phyloP scores from a whole-genome alignment of 2,329 filamentous ascomycete species.

The Acephala macrosclerotiorum region DNA sequence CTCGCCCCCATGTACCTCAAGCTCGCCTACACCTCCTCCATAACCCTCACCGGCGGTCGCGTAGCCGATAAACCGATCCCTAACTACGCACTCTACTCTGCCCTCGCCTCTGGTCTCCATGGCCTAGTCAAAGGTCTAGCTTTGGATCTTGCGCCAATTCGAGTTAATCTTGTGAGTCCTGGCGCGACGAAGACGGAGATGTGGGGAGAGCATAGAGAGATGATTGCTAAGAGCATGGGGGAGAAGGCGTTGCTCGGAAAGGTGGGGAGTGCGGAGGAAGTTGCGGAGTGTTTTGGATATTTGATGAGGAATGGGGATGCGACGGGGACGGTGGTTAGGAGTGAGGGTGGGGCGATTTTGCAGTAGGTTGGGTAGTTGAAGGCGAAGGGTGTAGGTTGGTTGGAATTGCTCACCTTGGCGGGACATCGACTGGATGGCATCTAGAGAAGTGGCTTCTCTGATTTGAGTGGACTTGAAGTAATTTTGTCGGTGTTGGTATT shows the following conservation, averaged over 20 bases:
- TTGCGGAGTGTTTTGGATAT: conserved; percentile 52
- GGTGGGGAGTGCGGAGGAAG: conserved; percentile 43
- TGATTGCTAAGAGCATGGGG: conserved; percentile 32
- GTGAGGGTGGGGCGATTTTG: conserved; percentile 1
- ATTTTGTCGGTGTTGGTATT: too few relatives aligned
- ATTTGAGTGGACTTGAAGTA: too few relatives aligned
- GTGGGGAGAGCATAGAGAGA: conserved; percentile 40
- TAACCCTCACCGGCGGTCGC: conserved; percentile 32
- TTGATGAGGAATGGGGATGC: conserved; percentile 49
- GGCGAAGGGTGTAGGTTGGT: too few relatives aligned
- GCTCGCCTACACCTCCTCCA: conserved; percentile 22
- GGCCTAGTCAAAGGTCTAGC: conserved; percentile 62
- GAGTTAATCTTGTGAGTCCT: conserved; percentile 67
- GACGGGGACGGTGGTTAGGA: conserved; percentile 40
- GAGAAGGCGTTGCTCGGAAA: conserved; percentile 31
- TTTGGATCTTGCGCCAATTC: conserved; percentile 65
- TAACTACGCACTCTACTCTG: conserved; percentile 54
- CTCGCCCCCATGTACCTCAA: conserved; percentile 22
- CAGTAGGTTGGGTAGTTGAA: background rate
- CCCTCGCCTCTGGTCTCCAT: conserved; percentile 56
- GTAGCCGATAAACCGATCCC: conserved; percentile 25
- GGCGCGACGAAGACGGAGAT: conserved; percentile 59
- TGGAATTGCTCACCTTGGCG: too few relatives aligned
- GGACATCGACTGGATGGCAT: too few relatives aligned
- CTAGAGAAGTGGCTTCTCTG: too few relatives aligned